Percentiles rank a stretch among this genome's conserved stretches.
Evolutionary conservation across 2,329 filamentous ascomycete species (phyloP).

Genomic region (Scytalidium sp.): DNA sequence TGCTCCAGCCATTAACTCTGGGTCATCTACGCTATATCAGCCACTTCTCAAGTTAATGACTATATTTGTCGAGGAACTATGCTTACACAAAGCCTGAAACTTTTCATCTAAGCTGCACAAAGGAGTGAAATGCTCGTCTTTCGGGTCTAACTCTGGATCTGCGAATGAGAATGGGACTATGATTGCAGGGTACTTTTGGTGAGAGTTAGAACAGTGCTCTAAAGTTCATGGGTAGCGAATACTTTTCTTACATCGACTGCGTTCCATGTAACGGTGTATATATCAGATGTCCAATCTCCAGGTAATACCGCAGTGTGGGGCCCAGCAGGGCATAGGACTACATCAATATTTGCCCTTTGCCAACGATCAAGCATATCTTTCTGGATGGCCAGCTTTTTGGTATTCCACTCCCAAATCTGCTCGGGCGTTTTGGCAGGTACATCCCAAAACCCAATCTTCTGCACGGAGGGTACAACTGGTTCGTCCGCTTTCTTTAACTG

Average conservation of each 20-base stretch:
- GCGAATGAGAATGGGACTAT: constrained; percentile 29
- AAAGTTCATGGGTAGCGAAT: too few relatives aligned
- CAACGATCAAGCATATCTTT: constrained; percentile 34
- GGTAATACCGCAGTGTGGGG: constrained; percentile 30
- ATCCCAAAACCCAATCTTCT: constrained; percentile 32
- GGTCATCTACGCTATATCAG: constrained; percentile 26
- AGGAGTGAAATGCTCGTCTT: constrained; percentile 22
- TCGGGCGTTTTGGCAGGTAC: constrained; percentile 29
- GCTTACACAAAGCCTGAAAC: constrained; percentile 29
- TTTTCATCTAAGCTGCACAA: constrained; percentile 21
- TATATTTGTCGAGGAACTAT: not conserved
- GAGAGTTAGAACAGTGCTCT: too few relatives aligned
- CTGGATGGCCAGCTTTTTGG: constrained; percentile 27
- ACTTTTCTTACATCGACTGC: constrained; percentile 29
- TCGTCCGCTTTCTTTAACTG: constrained; percentile 29
- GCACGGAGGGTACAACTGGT: constrained; percentile 29
- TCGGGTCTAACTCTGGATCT: constrained; percentile 26
- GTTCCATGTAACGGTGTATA: constrained; percentile 34
- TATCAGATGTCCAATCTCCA: constrained; percentile 30
- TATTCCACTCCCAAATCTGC: constrained; percentile 31
- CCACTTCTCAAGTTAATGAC: not conserved
- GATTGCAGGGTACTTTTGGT: constrained; percentile 28
- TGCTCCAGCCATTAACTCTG: constrained; percentile 30
- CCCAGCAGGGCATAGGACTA: constrained; percentile 26
- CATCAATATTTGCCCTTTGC: constrained; percentile 29